phyloP scores from a whole-genome alignment of 164 flowering plant genomes.

The Tetracentron sinense region DNA sequence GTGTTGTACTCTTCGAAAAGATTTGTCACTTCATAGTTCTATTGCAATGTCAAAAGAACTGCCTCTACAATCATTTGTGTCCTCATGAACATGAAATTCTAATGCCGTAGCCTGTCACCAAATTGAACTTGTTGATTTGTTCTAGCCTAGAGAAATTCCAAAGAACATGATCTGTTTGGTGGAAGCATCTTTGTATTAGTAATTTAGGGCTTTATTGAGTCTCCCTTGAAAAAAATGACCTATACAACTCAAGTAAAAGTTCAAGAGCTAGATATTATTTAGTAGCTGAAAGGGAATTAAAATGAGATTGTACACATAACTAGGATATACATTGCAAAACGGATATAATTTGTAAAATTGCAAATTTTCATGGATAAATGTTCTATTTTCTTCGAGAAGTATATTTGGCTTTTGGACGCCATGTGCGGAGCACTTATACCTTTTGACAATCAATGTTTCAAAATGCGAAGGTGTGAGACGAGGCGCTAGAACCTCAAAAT shows the following conservation, averaged over 20 bases:
- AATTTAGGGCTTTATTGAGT: neutral
- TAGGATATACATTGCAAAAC: too few species aligned
- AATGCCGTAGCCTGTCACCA: neutral
- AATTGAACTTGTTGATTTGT: neutral
- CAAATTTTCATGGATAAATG: too few species aligned
- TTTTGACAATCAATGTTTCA: too few species aligned
- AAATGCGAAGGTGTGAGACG: too few species aligned
- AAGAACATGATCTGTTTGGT: neutral
- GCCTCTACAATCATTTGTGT: neutral
- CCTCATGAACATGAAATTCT: neutral
- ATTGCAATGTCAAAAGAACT: neutral
- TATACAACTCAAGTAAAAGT: neutral
- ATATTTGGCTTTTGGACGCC: too few species aligned
- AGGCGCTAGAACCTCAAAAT: too few species aligned
- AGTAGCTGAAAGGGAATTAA: too few species aligned
- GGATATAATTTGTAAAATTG: too few species aligned
- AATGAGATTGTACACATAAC: too few species aligned
- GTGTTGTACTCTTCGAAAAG: neutral
- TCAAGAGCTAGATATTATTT: neutral
- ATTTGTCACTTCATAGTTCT: neutral
- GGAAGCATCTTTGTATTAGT: neutral
- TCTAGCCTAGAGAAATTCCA: neutral
- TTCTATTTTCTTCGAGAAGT: too few species aligned
- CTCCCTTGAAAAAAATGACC: neutral
- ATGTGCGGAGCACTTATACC: too few species aligned